phyloP scores from a whole-genome alignment of 2,329 filamentous ascomycete genomes.

The Trichoderma aggressivum region DNA sequence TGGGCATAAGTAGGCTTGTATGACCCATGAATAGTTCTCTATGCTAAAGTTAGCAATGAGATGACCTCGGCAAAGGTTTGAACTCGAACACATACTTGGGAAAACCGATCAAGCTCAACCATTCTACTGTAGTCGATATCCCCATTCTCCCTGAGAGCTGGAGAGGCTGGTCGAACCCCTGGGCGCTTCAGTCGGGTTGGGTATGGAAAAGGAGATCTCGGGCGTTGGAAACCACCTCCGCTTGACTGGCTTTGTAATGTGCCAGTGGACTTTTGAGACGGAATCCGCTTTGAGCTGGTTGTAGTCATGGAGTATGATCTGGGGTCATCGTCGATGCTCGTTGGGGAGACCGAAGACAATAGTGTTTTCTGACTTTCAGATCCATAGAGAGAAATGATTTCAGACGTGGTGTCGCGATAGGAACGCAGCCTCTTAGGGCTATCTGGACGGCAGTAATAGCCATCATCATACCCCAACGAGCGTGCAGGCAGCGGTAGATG shows the following conservation, averaged over 20 bases:
- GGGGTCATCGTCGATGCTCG: slow-evolving; percentile 43
- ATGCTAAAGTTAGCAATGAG: slow-evolving; percentile 4
- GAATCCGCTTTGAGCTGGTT: slow-evolving; percentile 45
- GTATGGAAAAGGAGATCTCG: slow-evolving; percentile 57
- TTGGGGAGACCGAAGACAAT: slow-evolving; percentile 41
- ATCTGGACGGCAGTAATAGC: slow-evolving; percentile 33
- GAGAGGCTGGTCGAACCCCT: slow-evolving; percentile 48
- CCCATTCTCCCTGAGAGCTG: slow-evolving; percentile 47
- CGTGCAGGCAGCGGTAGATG: slow-evolving; percentile 27
- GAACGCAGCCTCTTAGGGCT: slow-evolving; percentile 46
- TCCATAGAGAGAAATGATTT: slow-evolving; percentile 55
- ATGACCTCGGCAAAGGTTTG: not conserved
- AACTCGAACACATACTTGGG: slow-evolving; percentile 35
- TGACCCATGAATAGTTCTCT: slow-evolving; percentile 46
- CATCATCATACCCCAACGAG: slow-evolving; percentile 32
- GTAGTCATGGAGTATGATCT: slow-evolving; percentile 56
- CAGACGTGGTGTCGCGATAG: slow-evolving; percentile 51
- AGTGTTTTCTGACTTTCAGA: slow-evolving; percentile 47
- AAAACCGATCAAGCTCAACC: slow-evolving; percentile 47
- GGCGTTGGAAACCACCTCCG: slow-evolving; percentile 44
- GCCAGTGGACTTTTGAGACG: slow-evolving; percentile 46
- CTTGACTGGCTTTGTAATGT: slow-evolving; percentile 49
- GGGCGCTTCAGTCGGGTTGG: slow-evolving; percentile 55
- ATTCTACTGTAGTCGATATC: slow-evolving; percentile 49
- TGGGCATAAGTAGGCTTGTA: slow-evolving; percentile 39